phyloP scores from a whole-genome alignment of 1,139 yeast genomes.

The Pichia sp. region DNA sequence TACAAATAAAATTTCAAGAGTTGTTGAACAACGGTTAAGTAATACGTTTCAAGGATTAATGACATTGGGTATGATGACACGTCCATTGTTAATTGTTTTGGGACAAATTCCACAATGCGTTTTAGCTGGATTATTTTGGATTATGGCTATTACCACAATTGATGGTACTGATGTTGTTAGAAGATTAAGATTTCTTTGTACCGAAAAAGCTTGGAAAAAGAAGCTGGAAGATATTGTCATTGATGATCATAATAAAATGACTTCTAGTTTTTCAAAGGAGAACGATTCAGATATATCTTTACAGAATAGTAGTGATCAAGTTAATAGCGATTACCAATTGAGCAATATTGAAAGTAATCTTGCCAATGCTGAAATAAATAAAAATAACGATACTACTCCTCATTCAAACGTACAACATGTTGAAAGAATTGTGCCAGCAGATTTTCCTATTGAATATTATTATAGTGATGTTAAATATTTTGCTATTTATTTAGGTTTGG shows the following conservation, averaged over 20 bases:
- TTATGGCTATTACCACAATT: slow-evolving; percentile 84
- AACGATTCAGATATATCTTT: no score
- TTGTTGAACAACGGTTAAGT: slow-evolving; percentile 85
- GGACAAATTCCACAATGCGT: slow-evolving; percentile 93
- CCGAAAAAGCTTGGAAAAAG: slow-evolving; percentile 41
- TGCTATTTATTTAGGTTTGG: slow-evolving; percentile 48
- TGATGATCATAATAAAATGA: neutral
- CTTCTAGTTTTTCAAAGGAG: neutral
- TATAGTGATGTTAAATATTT: slow-evolving; percentile 42
- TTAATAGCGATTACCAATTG: neutral
- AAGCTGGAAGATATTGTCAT: slow-evolving; percentile 9
- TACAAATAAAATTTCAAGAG: slow-evolving; percentile 42
- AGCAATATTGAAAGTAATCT: neutral
- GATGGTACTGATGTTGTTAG: slow-evolving; percentile 59
- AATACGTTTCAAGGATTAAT: slow-evolving; percentile 79
- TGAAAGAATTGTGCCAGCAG: slow-evolving; percentile 10
- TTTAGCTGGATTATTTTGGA: slow-evolving; percentile 82
- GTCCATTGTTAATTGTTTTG: slow-evolving; percentile 75
- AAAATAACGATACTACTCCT: no score
- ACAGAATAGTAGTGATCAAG: neutral
- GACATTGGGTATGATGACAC: slow-evolving; percentile 80
- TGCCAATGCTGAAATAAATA: no score
- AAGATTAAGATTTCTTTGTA: slow-evolving; percentile 54
- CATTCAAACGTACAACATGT: neutral
- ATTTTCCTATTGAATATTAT: slow-evolving; percentile 27